Evolutionary conservation across 257 asterid species (phyloP).

Genomic region (Linderniella brevidens): DNA sequence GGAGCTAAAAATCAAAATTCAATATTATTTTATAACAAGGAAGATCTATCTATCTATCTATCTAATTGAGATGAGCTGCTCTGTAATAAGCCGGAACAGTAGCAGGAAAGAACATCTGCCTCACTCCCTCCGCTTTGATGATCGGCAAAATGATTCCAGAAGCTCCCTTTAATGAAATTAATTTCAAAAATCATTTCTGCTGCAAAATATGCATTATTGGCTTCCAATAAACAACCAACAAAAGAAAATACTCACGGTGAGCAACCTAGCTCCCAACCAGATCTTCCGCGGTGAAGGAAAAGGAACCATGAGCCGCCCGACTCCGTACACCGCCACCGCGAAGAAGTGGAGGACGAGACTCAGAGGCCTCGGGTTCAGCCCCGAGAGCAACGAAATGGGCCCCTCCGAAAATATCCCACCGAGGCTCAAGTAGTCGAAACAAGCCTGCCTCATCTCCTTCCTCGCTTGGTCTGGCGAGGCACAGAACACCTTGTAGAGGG

Average conservation of each 20-base stretch:
- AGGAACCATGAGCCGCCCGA: conserved; percentile 45
- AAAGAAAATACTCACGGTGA: background rate
- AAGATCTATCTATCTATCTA: too few species aligned
- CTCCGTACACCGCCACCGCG: conserved; percentile 42
- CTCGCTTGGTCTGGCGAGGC: conserved; percentile 52
- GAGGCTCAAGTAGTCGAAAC: conserved; percentile 43
- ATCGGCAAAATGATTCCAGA: conserved; percentile 38
- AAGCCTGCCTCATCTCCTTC: conserved; percentile 48
- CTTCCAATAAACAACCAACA: background rate
- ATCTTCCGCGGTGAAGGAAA: conserved; percentile 37
- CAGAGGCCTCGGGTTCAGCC: conserved; percentile 40
- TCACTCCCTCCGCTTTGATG: conserved; percentile 44
- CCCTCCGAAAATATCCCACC: conserved; percentile 44
- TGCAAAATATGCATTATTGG: background rate
- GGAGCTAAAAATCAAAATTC: too few species aligned
- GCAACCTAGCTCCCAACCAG: conserved; percentile 18
- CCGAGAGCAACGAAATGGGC: conserved; percentile 43
- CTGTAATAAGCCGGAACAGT: conserved; percentile 33
- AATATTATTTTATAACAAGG: too few species aligned
- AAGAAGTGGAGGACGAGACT: conserved; percentile 45
- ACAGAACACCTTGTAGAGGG: conserved; percentile 9
- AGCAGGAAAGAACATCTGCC: conserved; percentile 44
- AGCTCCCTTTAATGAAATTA: conserved; percentile 26
- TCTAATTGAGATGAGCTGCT: too few species aligned
- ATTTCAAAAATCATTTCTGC: too few species aligned